Conservation (phyloP, 163 green algal species). For the Botryococcus braunii region DNA sequence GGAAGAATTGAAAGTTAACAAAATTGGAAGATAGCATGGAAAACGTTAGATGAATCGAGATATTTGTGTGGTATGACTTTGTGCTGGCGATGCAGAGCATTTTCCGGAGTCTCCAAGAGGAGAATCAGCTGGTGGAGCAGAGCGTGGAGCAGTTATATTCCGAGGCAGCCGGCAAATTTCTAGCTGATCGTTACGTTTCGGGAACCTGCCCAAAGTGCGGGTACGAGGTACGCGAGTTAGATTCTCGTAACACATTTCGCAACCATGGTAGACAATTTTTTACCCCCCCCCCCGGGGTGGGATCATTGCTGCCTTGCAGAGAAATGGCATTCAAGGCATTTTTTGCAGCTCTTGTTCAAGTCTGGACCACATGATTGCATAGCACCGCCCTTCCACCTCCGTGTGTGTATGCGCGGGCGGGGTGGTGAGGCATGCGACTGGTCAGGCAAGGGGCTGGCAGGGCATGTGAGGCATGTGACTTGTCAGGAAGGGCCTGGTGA, state of each 20-base stretch:
- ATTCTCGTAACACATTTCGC: background rate
- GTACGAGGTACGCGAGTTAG: constrained; percentile 52
- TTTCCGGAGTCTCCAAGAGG: constrained; percentile 58
- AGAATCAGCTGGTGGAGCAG: constrained; percentile 54
- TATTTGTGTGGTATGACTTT: background rate
- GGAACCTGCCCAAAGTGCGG: constrained; percentile 92
- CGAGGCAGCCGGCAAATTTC: constrained; percentile 80
- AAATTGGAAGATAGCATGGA: too few species aligned
- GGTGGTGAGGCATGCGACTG: too few species aligned
- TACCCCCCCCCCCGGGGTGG: background rate
- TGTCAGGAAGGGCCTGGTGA: too few species aligned
- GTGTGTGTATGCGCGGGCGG: too few species aligned
- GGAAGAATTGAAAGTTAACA: too few species aligned
- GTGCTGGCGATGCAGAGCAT: constrained; percentile 42
- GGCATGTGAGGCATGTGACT: too few species aligned
- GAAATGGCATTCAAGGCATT: background rate
- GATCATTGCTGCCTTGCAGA: background rate
- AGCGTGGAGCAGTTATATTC: constrained; percentile 84
- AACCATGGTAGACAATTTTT: background rate
- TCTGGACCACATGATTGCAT: too few species aligned
- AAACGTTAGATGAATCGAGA: background rate
- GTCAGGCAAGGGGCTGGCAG: too few species aligned
- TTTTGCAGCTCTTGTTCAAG: too few species aligned
- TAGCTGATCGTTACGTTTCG: constrained; percentile 90
- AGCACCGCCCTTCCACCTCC: too few species aligned